phyloP scores from a whole-genome alignment of 441 rosid species.

The Syzygium syzygioides region DNA sequence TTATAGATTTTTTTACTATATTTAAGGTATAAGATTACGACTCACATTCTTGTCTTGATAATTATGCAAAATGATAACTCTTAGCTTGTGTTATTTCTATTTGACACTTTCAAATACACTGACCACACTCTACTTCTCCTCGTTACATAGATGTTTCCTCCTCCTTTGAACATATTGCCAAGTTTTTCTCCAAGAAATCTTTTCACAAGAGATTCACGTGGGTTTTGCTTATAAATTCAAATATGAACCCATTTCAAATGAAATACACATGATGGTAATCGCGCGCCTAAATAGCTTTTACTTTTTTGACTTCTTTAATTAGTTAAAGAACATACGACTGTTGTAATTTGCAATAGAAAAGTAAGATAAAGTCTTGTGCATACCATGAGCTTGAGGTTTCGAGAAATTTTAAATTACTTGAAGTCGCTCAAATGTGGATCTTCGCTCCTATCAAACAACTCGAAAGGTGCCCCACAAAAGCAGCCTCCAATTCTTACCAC shows the following conservation, averaged over 20 bases:
- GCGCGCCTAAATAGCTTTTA: background rate
- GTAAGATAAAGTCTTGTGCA: background rate
- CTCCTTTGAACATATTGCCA: background rate
- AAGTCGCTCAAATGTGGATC: background rate
- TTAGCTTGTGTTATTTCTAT: background rate
- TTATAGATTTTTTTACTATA: background rate
- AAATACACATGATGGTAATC: background rate
- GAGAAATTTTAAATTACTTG: background rate
- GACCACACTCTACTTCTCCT: background rate
- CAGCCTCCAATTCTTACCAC: slow-evolving; percentile 15
- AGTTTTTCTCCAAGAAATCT: background rate
- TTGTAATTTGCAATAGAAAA: background rate
- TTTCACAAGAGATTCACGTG: background rate
- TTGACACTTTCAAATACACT: background rate
- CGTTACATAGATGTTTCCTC: background rate
- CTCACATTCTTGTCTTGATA: background rate
- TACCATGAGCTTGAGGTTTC: background rate
- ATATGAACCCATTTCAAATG: background rate
- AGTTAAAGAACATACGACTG: background rate
- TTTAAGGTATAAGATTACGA: background rate
- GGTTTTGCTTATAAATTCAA: background rate
- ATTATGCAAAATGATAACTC: background rate
- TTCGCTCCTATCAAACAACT: background rate
- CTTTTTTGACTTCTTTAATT: background rate
- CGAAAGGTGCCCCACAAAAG: slow-evolving; percentile 22